Evolutionary conservation across 108 stramenopile genomes (phyloP), one percentile per base, ranked within the genome.

Genomic region (Fragilariopsis cylindrus): DNA sequence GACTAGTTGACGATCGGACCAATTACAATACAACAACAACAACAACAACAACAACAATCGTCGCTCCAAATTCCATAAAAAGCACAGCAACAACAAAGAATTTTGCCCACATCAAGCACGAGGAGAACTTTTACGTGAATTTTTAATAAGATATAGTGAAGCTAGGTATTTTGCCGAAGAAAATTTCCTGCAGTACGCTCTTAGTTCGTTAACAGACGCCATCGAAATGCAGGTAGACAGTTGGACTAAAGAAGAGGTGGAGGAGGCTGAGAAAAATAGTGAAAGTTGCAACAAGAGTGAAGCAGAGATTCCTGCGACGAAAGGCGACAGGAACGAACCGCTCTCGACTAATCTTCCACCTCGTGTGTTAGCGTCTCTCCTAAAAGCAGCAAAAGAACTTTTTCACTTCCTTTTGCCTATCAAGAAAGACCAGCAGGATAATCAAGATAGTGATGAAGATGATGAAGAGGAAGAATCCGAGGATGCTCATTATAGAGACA

Each of bases 61-160:
- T 18, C 8, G 18, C 48, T 18, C 16, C 56, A n/a, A 9, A 56
- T 7, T 55, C 70, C 48, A 41, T 60, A 18, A 58, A 47, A 11
- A 16, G 8, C 13, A 66, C 46, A n/a, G n/a, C 42, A 18, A 71
- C 76, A 44, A 49, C 16, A 41, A 67, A 9, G 7, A 42, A 30
- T 81, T 82, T 65, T 87, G 86, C 56, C 69, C 78, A 1, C 78
- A 84, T 52, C 55, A 46, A n/a, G 77, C 81, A 6, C 65, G 86
- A 4, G 86, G 86, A 5, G 64, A 69, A 7, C 65, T 84, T 6
- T 60, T 87, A 13, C 60, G 58, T 40, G 16, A 4, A 3, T 84
- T 81, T 45, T n/a, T 84, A 44, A 66, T 72, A 13, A 56, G 73
- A n/a, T 78, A 66, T 57, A 74, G 57, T 65, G 57, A 71, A 55